Percentiles rank a stretch among this genome's conserved stretches.
Evolutionary conservation across 306 rosid genomes (phyloP).

Genomic region (Urtica urens): DNA sequence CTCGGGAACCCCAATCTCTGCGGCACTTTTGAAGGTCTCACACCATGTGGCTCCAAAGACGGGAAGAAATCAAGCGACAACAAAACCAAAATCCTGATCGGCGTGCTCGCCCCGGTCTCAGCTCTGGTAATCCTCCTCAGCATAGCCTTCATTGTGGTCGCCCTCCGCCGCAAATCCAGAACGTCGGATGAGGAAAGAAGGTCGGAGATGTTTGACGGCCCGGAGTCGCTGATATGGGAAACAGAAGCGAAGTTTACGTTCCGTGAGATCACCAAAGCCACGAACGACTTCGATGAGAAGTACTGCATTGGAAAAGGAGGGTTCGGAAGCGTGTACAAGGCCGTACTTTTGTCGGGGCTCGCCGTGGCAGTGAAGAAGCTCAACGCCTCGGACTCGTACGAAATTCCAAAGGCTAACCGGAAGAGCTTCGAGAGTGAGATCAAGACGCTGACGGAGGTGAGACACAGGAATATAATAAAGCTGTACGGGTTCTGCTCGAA

Average conservation of each 20-base stretch:
- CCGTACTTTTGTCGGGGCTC: conserved; percentile 24
- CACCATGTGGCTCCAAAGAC: conserved; percentile 12
- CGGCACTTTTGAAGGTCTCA: conserved; percentile 31
- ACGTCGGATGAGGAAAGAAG: conserved; percentile 19
- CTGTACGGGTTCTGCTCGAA: conserved; percentile 46
- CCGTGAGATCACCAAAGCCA: conserved; percentile 43
- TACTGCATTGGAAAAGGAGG: conserved; percentile 69
- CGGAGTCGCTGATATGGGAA: conserved; percentile 25
- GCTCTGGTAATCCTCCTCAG: conserved; percentile 19
- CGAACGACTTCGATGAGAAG: conserved; percentile 39
- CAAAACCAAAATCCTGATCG: conserved; percentile 26
- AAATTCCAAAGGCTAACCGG: conserved; percentile 28
- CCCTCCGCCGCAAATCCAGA: conserved; percentile 7
- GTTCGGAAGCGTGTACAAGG: conserved; percentile 56
- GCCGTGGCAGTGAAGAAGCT: conserved; percentile 52
- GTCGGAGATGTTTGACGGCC: conserved; percentile 5
- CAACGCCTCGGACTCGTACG: conserved; percentile 10
- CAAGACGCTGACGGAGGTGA: conserved; percentile 38
- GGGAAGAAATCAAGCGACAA: conserved; percentile 15
- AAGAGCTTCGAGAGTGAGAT: conserved; percentile 52
- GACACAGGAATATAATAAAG: conserved; percentile 62
- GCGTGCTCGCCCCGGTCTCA: conserved; percentile 32
- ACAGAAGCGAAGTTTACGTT: conserved; percentile 43
- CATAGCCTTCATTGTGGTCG: conserved; percentile 10
- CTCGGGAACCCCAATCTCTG: conserved; percentile 46